These are phyloP conservation scores for Vitis labrusca DNA, from an alignment of 164 flowering plant species.

Conservation along the genomic window DNA sequence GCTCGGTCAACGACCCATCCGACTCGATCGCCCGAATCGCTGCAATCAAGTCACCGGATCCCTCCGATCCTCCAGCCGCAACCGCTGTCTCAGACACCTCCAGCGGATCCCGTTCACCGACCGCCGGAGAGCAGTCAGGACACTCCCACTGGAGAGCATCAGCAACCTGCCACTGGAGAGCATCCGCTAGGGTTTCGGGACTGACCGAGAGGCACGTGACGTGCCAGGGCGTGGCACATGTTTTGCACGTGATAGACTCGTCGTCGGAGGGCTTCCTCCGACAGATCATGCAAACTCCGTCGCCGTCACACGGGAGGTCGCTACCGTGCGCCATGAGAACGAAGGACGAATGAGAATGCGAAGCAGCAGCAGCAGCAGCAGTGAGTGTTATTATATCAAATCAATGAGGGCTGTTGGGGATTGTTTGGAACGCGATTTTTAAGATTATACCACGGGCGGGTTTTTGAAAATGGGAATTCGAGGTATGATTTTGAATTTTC, in stretches of 20 bases:
- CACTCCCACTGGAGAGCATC: conserved; percentile 61
- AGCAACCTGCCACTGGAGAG: conserved; percentile 48
- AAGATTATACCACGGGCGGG: neutral
- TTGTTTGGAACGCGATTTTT: too few relatives aligned
- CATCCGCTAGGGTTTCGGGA: conserved; percentile 38
- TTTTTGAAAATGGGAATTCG: neutral
- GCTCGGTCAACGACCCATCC: conserved; percentile 53
- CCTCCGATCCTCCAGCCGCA: conserved; percentile 7
- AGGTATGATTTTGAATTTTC: conserved; percentile 6
- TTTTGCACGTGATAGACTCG: conserved; percentile 55
- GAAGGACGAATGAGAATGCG: neutral
- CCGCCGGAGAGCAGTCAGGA: conserved; percentile 68
- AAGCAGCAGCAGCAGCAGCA: conserved; percentile 6
- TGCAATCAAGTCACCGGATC: conserved; percentile 41
- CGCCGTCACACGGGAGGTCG: conserved; percentile 78
- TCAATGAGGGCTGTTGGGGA: too few relatives aligned
- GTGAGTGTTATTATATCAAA: neutral
- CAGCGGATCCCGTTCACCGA: neutral
- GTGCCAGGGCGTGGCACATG: conserved; percentile 89
- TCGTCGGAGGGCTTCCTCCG: conserved; percentile 42
- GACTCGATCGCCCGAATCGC: conserved; percentile 69
- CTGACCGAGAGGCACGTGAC: conserved; percentile 46
- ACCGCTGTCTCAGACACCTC: neutral
- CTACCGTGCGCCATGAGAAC: conserved; percentile 39
- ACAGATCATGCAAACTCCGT: conserved; percentile 76